These are phyloP conservation scores for Debaryomyces prosopidis DNA, from an alignment of 805 yeast species.

Conservation along the genomic window DNA sequence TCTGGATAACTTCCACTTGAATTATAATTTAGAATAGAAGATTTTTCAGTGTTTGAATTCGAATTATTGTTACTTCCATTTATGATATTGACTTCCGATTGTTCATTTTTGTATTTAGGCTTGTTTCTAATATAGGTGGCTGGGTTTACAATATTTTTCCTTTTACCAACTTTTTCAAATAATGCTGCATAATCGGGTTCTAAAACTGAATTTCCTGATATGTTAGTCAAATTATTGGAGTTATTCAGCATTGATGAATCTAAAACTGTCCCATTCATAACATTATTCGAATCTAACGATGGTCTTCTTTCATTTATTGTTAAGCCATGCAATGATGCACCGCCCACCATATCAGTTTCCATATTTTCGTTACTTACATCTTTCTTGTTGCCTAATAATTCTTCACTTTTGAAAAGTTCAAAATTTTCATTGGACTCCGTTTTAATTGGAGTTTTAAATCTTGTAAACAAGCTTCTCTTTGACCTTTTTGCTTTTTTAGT, in stretches of 20 bases:
- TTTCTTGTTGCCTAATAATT: neutral
- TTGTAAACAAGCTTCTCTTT: conserved; percentile 37
- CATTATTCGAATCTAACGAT: neutral
- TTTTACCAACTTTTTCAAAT: conserved; percentile 43
- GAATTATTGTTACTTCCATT: conserved; percentile 7
- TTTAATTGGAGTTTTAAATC: conserved; percentile 33
- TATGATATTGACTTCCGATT: conserved; percentile 6
- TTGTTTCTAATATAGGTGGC: conserved; percentile 25
- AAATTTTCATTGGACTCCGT: conserved; percentile 6
- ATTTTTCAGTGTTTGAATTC: conserved; percentile 14
- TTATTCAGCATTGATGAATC: conserved; percentile 16
- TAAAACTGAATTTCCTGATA: conserved; percentile 7
- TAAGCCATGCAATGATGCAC: neutral
- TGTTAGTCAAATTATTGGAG: conserved; percentile 11
- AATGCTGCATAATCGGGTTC: conserved; percentile 46
- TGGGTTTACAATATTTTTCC: conserved; percentile 29
- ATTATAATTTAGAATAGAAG: conserved; percentile 11
- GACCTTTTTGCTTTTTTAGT: conserved; percentile 32
- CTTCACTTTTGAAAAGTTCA: conserved; percentile 5
- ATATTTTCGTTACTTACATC: neutral
- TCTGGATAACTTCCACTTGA: neutral
- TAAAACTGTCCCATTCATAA: conserved; percentile 4
- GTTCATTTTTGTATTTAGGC: conserved; percentile 21
- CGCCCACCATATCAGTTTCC: neutral
- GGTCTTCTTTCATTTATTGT: neutral